These are phyloP conservation scores for Exophiala lecanii-corni DNA, from an alignment of 2,329 filamentous ascomycete genomes.

Conservation along the genomic window DNA sequence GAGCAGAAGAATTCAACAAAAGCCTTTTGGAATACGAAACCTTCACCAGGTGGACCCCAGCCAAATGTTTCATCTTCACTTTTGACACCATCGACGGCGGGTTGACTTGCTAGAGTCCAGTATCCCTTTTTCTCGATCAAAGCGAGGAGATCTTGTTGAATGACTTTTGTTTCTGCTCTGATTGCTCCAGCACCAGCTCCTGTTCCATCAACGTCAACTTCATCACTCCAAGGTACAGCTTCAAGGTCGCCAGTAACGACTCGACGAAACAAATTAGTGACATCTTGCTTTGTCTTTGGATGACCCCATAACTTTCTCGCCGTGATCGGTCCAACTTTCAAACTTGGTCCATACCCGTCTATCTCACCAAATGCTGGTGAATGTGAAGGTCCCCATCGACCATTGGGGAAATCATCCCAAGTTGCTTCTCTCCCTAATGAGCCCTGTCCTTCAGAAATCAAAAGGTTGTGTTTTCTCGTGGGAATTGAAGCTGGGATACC, in stretches of 20 bases:
- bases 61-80: slow-evolving; percentile 77
- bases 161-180: slow-evolving; percentile 75
- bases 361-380: slow-evolving; percentile 95
- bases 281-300: slow-evolving; percentile 65
- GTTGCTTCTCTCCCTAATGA: slow-evolving; percentile 87
- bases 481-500: slow-evolving; percentile 69
- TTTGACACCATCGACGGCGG: slow-evolving; percentile 79
- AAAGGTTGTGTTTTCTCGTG: slow-evolving; percentile 75
- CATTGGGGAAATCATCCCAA: slow-evolving; percentile 98
- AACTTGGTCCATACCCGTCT: slow-evolving; percentile 93
- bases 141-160: slow-evolving; percentile 67
- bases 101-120: slow-evolving; percentile 96
- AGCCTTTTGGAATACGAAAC: slow-evolving; percentile 96
- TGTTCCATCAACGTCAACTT: slow-evolving; percentile 47
- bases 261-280: slow-evolving; percentile 72
- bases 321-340: slow-evolving; percentile 82
- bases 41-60: slow-evolving; percentile 80
- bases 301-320: slow-evolving; percentile 82
- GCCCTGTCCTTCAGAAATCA: slow-evolving; percentile 91
- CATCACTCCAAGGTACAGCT: slow-evolving; percentile 91
- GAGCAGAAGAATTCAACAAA: slow-evolving; percentile 97
- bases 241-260: slow-evolving; percentile 75
- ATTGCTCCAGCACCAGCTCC: slow-evolving; percentile 41
- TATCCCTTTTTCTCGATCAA: slow-evolving; percentile 76
- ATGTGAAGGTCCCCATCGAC: slow-evolving; percentile 86